Base-by-base conservation (phyloP, 345 rosid species). In the Eucalyptus caleyi region DNA sequence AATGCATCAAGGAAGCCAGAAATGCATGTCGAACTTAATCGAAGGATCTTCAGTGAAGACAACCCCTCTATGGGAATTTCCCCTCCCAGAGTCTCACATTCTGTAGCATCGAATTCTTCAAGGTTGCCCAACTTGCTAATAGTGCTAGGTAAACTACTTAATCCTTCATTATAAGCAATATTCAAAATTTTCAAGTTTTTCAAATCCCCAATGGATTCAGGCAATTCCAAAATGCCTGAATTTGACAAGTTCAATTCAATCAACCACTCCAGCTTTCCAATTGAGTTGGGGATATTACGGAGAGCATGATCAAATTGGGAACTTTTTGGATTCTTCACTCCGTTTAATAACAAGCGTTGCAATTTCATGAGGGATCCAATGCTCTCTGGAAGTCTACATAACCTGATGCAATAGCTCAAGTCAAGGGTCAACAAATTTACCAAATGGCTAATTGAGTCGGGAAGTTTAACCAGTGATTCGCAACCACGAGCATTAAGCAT, bases 1-100 rank as follows among this genome's bases (percentile, higher is more conserved):
- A 49, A 49, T 47, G 13, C 0, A 0, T 4, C 5, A 12, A 1
- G 4, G 15, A 49, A 49, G 50, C 50, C 15, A 49, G 5, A 49
- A 49, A 49, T 4, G 5, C 13, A 1, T 4, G 50, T 12, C 50
- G 5, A 13, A 49, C 50, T 49, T 49, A 49, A 49, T 49, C 5
- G 50, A 12, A 49, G 15, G 15, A 49, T 49, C 15, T 49, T 49
- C 15, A 49, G 2, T 12, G 50, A 49, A 49, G 5, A 49, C 5
- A 49, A 49, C 5, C 50, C 50, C 13, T 49, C 15, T 12, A 49
- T 12, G 13, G 5, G 50, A 4, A 49, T 49, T 49, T 9, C 15
- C 11, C 47, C 15, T 9, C 50, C 15, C 0, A 49, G 50, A 49
- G 3, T 49, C 50, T 49, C 4, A 2, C 50, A 49, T 49, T 12